phyloP scores from a whole-genome alignment of 495 filamentous ascomycete genomes.

The Hypoxylon fragiforme region DNA sequence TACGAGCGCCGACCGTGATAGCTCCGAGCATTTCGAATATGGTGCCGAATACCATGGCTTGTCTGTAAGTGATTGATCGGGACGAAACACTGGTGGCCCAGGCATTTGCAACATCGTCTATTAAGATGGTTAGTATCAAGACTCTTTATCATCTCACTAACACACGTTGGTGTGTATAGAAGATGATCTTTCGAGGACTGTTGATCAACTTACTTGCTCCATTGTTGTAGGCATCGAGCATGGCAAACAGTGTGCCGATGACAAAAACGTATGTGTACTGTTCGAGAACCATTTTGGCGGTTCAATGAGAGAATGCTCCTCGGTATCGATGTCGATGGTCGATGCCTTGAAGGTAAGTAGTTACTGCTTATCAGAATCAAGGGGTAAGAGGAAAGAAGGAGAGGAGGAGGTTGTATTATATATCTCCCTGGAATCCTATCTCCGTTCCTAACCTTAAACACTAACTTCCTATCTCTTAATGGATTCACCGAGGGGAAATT shows the following conservation, averaged over 20 bases:
- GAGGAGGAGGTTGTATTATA: constrained; percentile 19
- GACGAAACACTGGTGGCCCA: constrained; percentile 73
- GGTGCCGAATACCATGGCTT: constrained; percentile 65
- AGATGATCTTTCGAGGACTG: constrained; percentile 47
- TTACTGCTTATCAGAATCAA: constrained; percentile 13
- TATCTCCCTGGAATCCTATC: constrained; percentile 11
- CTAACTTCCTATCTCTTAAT: constrained; percentile 11
- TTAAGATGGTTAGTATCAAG: constrained; percentile 43
- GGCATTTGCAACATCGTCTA: constrained; percentile 74
- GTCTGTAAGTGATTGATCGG: constrained; percentile 62
- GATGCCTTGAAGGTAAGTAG: constrained; percentile 5
- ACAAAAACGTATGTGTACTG: constrained; percentile 64
- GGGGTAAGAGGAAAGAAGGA: background rate
- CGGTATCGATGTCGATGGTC: background rate
- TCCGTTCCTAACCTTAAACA: background rate
- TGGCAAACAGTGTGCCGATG: constrained; percentile 68
- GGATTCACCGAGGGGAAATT: constrained; percentile 17
- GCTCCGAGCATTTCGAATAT: constrained; percentile 64
- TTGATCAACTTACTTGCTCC: constrained; percentile 57
- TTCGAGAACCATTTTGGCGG: constrained; percentile 53
- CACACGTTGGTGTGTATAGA: too few species aligned
- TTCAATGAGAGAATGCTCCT: background rate
- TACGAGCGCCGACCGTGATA: constrained; percentile 61
- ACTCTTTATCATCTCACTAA: too few species aligned
- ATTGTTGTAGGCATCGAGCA: constrained; percentile 69